Evolutionary conservation across 306 rosid species (phyloP).

Genomic region (Quercus aquifolioides): DNA sequence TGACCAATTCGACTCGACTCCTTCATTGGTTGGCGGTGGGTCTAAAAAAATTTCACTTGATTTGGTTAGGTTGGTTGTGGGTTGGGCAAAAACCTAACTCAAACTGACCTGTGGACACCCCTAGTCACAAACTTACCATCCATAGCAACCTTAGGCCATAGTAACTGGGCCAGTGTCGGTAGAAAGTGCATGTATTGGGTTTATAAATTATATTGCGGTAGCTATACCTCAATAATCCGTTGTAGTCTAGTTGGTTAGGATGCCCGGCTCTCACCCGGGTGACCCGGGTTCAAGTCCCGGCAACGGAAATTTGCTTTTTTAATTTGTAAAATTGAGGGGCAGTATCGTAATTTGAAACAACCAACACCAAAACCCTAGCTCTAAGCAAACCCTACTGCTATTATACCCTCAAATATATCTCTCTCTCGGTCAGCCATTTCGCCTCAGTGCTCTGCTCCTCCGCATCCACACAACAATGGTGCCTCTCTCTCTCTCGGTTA

Average conservation of each 20-base stretch:
- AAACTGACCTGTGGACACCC: rapidly evolving
- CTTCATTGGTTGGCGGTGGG: rapidly evolving
- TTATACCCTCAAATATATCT: background rate
- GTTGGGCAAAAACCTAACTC: too few species aligned
- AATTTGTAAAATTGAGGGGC: background rate
- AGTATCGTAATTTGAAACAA: background rate
- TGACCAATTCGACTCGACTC: rapidly evolving
- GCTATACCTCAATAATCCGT: background rate
- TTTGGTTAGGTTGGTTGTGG: too few species aligned
- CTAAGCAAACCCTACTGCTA: too few species aligned
- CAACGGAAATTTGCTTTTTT: constrained; percentile 27
- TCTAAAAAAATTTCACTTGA: too few species aligned
- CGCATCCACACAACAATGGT: background rate
- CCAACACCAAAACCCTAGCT: background rate
- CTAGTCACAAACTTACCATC: too few species aligned
- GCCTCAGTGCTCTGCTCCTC: background rate
- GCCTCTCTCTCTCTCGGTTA: background rate
- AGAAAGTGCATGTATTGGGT: too few species aligned
- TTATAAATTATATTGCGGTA: too few species aligned
- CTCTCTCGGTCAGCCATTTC: background rate
- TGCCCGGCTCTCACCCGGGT: constrained; percentile 49
- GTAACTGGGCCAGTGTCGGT: too few species aligned
- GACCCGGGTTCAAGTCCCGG: constrained; percentile 61
- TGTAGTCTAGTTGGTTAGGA: constrained; percentile 59
- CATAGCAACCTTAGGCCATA: too few species aligned